Conservation (phyloP, 441 rosid genomes). For the Gossypium aridum region DNA sequence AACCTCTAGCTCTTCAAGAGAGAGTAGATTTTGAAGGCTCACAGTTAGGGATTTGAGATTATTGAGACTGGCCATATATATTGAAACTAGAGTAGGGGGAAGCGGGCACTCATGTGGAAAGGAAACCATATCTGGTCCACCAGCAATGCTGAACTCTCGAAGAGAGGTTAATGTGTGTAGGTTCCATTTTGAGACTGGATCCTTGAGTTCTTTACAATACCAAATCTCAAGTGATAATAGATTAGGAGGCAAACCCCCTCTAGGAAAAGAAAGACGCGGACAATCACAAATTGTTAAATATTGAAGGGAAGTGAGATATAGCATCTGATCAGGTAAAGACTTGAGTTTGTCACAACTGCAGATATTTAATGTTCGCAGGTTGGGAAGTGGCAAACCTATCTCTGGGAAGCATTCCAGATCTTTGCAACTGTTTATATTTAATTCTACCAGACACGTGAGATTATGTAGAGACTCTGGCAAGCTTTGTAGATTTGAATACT, state of each 20-base stretch:
- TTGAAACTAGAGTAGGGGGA: background rate
- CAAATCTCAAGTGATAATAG: slow-evolving; percentile 7
- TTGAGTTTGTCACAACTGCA: slow-evolving; percentile 16
- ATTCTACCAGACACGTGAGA: slow-evolving; percentile 4
- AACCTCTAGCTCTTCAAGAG: slow-evolving; percentile 7
- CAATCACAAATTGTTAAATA: slow-evolving; percentile 18
- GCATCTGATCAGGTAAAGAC: slow-evolving; percentile 24
- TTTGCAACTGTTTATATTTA: slow-evolving; percentile 1
- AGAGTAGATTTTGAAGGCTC: slow-evolving; percentile 2
- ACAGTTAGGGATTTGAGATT: background rate
- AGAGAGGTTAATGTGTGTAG: slow-evolving; percentile 11
- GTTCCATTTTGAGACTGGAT: slow-evolving; percentile 3
- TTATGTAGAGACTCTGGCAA: background rate
- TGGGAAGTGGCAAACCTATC: background rate
- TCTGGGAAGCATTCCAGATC: slow-evolving; percentile 12
- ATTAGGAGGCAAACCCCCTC: slow-evolving; percentile 24
- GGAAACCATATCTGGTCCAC: background rate
- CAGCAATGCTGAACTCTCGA: background rate
- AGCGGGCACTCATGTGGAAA: slow-evolving; percentile 9
- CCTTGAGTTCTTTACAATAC: slow-evolving; percentile 6
- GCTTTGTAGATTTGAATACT: background rate
- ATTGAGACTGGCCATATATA: background rate
- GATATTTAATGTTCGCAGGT: slow-evolving; percentile 2
- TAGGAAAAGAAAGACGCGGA: slow-evolving; percentile 17
- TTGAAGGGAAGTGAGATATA: slow-evolving; percentile 23